Percentiles rank a stretch among this genome's conserved stretches.
phyloP scores from a whole-genome alignment of 2,329 filamentous ascomycete species.

The Claviceps sorghi region DNA sequence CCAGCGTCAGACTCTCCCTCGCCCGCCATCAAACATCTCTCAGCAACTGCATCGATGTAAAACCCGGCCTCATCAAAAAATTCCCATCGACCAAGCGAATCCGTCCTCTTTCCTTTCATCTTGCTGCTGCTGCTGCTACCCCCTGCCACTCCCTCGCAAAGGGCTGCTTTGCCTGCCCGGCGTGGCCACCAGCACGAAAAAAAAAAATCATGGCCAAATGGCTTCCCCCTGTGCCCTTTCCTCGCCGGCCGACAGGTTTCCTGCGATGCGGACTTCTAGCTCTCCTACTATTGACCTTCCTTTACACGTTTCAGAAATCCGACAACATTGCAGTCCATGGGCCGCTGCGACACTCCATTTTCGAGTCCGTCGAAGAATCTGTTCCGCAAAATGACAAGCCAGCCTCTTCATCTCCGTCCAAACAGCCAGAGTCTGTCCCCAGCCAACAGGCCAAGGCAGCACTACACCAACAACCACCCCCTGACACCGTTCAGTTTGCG shows the following conservation, averaged over 20 bases:
- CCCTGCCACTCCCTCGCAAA: not conserved
- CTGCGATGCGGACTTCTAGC: constrained; percentile 26
- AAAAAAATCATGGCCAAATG: constrained; percentile 7
- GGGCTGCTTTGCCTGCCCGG: not conserved
- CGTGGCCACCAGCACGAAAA: not conserved
- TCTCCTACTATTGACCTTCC: constrained; percentile 19
- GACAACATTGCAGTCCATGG: not conserved
- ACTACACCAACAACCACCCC: not conserved
- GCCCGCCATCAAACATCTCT: too few species aligned
- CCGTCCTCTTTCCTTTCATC: not conserved
- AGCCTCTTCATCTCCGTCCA: not conserved
- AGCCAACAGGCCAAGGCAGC: not conserved
- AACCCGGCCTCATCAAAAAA: not conserved
- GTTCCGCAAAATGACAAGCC: not conserved
- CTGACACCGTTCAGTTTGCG: not conserved
- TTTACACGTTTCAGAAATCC: constrained; percentile 16
- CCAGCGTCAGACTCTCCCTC: too few species aligned
- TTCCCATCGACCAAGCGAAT: not conserved
- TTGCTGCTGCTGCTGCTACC: too few species aligned
- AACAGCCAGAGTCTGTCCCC: not conserved
- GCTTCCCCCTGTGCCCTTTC: constrained; percentile 4
- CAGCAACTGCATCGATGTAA: not conserved
- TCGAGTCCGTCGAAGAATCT: not conserved
- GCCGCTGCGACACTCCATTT: not conserved
- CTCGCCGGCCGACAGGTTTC: constrained; percentile 22